Base-by-base conservation (phyloP, 306 rosid genomes). In the Adenanthera pavonina region DNA sequence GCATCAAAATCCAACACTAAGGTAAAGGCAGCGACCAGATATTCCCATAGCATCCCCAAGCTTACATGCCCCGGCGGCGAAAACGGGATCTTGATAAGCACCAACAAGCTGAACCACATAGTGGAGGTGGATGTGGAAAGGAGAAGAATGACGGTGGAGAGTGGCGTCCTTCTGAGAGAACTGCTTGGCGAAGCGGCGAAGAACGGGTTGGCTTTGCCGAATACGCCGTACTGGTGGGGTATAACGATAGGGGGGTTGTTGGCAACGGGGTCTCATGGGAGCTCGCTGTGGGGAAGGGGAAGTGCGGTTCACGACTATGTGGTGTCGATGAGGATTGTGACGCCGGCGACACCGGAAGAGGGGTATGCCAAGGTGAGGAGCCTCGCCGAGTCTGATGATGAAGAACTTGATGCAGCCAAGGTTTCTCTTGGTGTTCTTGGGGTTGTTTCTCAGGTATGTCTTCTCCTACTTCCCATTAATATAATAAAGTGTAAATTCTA, bases 231-330 rank as follows among this genome's bases (percentile, higher is more conserved):
- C 30, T 25, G 30, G 30, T 25, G 30, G 30, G 30, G 30, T 25
- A 35, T 92, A 54, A 94, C 93, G 6, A 81, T 92, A 3, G 98
- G 98, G 0, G 98, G 98, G 3, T 46, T 92, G 2, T 30, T 94
- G 51, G 90, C 97, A 51, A 94, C 92, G 0, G 98, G 97, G 69
- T 97, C 98, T 0, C 98, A 94, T 68, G 97, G 97, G 2, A 92
- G 98, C 83, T 80, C 97, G 5, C 56, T 94, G 80, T 92, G 92
- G 96, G 90, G 91, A 0, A 84, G 85, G 9, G 98, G 97, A 20
- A 86, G 97, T 65, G 68, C 30, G 30, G 30, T 25, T 25, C 30
- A 25, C 1, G 30, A 25, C 30, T 25, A 25, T 25, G 30, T 25
- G 30, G 30, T 25, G 30, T 25, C 30, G 30, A 25, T 25, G 30